Conservation (phyloP, 495 filamentous ascomycete genomes). For the Tricharina praecox region DNA sequence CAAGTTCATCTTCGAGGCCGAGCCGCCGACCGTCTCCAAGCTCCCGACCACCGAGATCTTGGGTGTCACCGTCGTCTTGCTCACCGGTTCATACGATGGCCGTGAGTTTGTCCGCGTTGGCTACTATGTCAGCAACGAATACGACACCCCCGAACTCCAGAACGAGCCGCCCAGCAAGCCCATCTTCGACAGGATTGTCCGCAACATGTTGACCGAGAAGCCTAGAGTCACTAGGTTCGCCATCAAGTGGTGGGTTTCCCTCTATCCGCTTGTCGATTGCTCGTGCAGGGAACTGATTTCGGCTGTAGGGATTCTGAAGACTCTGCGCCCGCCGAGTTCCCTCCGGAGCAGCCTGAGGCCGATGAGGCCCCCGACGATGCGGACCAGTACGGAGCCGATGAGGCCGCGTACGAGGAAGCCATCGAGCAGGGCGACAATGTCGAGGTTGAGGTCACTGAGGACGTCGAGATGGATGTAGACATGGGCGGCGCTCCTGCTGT, state of each 20-base stretch:
- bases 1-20: slow-evolving; percentile 96
- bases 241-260: slow-evolving; percentile 92
- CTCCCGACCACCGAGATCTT: slow-evolving; percentile 91
- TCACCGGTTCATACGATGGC: slow-evolving; percentile 90
- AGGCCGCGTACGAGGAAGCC: slow-evolving; percentile 45
- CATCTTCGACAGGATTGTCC: slow-evolving; percentile 72
- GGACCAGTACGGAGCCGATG: slow-evolving; percentile 72
- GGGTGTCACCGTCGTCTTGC: slow-evolving; percentile 89
- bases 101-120: slow-evolving; percentile 96
- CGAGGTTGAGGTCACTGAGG: no score
- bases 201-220: slow-evolving; percentile 92
- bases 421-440: slow-evolving; percentile 33
- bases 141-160: slow-evolving; percentile 74
- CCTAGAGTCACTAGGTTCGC: slow-evolving; percentile 90
- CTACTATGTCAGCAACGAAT: slow-evolving; percentile 99
- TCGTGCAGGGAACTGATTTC: no score
- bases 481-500: slow-evolving; percentile 36
- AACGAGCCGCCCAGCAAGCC: slow-evolving; percentile 81
- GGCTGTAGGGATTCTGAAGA: slow-evolving; percentile 87
- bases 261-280: no score
- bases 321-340: slow-evolving; percentile 86
- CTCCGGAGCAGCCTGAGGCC: slow-evolving; percentile 91
- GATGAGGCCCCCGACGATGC: slow-evolving; percentile 72
- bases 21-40: slow-evolving; percentile 68
- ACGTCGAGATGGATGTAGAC: slow-evolving; percentile 29